Evolutionary conservation across 2,329 filamentous ascomycete genomes (phyloP), one percentile per base, ranked within the genome.

Genomic region (Fusarium domesticum): DNA sequence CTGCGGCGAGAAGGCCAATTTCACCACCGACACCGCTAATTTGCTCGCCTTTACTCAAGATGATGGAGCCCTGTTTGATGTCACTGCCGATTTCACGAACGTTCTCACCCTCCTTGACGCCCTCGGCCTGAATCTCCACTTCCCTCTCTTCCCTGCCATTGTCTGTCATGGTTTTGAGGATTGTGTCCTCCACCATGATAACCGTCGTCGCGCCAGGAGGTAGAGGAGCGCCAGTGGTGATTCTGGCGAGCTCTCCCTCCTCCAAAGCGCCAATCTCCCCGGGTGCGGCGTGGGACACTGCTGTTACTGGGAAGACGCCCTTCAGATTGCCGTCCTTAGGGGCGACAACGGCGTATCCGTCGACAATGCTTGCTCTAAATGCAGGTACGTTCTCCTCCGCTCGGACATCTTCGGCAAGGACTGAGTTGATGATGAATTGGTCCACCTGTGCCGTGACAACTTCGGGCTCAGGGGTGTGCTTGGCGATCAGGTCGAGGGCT

Each of bases 301-400:
- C 85, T 1, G 85, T 83, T 12, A 98, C 92, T 1, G 92, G 90
- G 61, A 93, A 97, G 1, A 84, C 70, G 0, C 92, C 91, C 57
- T 85, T 88, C 37, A 88, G 78, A 37, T 77, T 81, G 1, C 77
- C 81, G 32, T 81, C 73, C 20, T 71, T 70, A 41, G 78, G 76
- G 6, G 81, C 84, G 30, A 91, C 82, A 1, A 95, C 80, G 3
- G 93, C 93, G 62, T 98, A 98, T 1, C 93, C 93, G 65, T 98
- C 93, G 1, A 98, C 93, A 32, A 96, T 97, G 62, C 92, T 97
- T 15, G 93, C 93, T 46, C 90, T 77, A 69, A 95, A 98, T 0
- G 92, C 93, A 1, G 93, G 93, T 0, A 98, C 93, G 6, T 85
- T 81, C 63, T 96, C 92, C 4, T 70, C 70, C 0, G 93, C 89